phyloP scores from a whole-genome alignment of 352 stramenopile genomes.

The Phytophthora meadii region DNA sequence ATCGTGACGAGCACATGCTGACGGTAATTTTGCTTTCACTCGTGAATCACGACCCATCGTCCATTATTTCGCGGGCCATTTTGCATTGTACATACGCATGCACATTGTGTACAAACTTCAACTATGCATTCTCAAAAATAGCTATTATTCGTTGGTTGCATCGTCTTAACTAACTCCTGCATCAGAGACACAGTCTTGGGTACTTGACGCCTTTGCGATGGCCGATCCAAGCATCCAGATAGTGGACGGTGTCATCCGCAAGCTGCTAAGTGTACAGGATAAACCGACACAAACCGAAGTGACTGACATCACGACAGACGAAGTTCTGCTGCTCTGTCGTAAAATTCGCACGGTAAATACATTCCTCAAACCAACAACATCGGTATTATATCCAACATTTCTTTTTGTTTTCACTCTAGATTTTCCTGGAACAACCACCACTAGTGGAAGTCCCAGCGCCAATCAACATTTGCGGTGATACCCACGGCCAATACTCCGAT shows the following conservation, averaged over 20 bases:
- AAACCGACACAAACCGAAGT: conserved; percentile 82
- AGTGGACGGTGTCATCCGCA: conserved; percentile 78
- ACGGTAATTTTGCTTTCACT: no score
- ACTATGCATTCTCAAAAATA: no score
- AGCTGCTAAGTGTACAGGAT: conserved; percentile 77
- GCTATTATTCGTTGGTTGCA: no score
- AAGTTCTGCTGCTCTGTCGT: conserved; percentile 80
- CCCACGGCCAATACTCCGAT: conserved; percentile 99
- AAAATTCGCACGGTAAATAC: conserved; percentile 70
- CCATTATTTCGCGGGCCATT: no score
- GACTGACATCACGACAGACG: conserved; percentile 79
- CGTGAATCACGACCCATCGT: no score
- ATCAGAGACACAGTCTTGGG: no score
- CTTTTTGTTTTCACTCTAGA: conserved; percentile 31
- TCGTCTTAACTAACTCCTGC: no score
- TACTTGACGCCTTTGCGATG: conserved; percentile 8
- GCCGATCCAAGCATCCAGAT: conserved; percentile 60
- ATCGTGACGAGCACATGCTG: no score
- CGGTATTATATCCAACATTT: conserved; percentile 1
- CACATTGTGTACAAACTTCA: no score
- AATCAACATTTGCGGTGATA: conserved; percentile 98
- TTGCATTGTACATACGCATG: no score
- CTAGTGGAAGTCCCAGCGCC: conserved; percentile 94
- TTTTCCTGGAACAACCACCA: conserved; percentile 94
- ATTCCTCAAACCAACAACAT: neutral